These are phyloP conservation scores for Aspergillus amoenus DNA, from an alignment of 2,329 filamentous ascomycete species.

Conservation along the genomic window DNA sequence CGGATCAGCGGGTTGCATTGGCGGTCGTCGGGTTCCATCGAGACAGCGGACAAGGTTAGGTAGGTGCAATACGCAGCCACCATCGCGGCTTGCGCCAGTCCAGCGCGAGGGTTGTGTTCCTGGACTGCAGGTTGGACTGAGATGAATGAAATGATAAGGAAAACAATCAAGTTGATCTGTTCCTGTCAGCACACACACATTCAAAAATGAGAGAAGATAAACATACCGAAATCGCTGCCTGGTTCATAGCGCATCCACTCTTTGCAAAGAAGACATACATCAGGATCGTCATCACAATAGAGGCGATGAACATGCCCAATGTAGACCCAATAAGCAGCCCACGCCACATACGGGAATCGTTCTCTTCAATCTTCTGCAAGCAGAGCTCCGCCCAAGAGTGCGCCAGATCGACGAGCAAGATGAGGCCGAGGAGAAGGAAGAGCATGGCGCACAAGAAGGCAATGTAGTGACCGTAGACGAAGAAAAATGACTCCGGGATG, in stretches of 20 bases:
- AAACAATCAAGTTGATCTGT: constrained; percentile 77
- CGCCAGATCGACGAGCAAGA: constrained; percentile 89
- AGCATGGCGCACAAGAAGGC: constrained; percentile 84
- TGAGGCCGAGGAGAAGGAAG: constrained; percentile 87
- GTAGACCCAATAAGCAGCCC: constrained; percentile 87
- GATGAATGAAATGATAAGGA: constrained; percentile 75
- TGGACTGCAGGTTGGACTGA: constrained; percentile 90
- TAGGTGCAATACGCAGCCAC: constrained; percentile 98
- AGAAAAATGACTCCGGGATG: constrained; percentile 92
- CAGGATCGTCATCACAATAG: constrained; percentile 88
- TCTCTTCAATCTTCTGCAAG: constrained; percentile 86
- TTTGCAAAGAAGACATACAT: constrained; percentile 96
- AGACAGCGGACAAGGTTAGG: constrained; percentile 95
- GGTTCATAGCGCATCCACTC: constrained; percentile 87
- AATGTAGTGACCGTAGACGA: constrained; percentile 94
- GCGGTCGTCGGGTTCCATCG: constrained; percentile 95
- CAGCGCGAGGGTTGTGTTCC: constrained; percentile 87
- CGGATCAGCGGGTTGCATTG: constrained; percentile 88
- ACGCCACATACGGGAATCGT: constrained; percentile 81
- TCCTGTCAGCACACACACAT: constrained; percentile 18
- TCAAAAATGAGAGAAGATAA: constrained; percentile 4
- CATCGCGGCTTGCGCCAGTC: constrained; percentile 95
- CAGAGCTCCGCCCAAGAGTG: constrained; percentile 98
- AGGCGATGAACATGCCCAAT: constrained; percentile 86
- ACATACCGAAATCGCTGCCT: constrained; percentile 79